Base-by-base conservation (phyloP, 164 flowering plant species). In the Sedum album region DNA sequence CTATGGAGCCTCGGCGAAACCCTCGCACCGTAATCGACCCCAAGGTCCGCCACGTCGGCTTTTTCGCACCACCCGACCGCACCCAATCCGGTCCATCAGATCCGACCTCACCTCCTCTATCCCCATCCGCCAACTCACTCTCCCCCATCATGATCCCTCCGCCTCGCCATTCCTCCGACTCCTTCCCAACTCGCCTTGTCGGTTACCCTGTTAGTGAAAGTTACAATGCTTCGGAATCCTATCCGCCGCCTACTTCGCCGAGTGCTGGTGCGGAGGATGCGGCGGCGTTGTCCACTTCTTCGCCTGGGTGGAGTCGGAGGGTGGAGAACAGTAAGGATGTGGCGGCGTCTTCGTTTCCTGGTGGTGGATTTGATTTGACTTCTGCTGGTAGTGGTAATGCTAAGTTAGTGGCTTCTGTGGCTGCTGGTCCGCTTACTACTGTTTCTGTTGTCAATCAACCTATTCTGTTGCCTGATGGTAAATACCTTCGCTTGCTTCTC, bases 71-170 rank as follows among this genome's bases (percentile, higher is more conserved):
- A 63, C 82, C 84, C n/a, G 80, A 73, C 13, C 81, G 77, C 28
- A 26, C 77, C 28, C 69, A 66, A 7, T 67, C 79, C 6, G 70
- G 82, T 85, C 76, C 89, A 87, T 20, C 86, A 79, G 18, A 63
- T 80, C 85, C 30, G 79, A 71, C 13, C 79, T 76, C 82, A 31
- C 35, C 61, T 35, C 21, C 15, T 0, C 46, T 41, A 8, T 75
- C 86, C 35, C 77, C 86, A 15, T 62, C 82, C 67, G 78, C 73
- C 21, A 78, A 81, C 73, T 79, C 86, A 17, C 77, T 83, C 74
- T 87, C 88, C 23, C 89, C 91, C 14, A 86, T 84, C 71, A 83
- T 81, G 88, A 87, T 83, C 74, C 91, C 85, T n/a, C 91, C 85
- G 8, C 82, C 90, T 0, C 84, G 82, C 30, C 85, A 78, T 74